Evolutionary conservation across 306 rosid genomes (phyloP), one percentile per base, ranked within the genome.

Genomic region (Pterocarpus santalinus): DNA sequence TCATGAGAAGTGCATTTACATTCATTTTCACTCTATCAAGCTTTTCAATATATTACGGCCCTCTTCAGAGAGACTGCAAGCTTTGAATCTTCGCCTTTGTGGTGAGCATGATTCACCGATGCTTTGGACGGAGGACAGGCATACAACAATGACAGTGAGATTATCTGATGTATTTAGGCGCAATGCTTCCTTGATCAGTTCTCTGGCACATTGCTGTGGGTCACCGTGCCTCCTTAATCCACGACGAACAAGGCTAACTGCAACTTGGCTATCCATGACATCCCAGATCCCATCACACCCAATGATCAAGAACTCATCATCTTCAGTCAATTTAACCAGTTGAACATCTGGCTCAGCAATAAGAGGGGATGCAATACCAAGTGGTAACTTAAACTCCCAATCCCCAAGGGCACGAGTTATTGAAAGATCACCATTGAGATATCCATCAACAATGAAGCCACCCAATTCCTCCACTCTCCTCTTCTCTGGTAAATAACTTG

Each of bases 271-370:
- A 3, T 90, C 67, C 87, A 95, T 85, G 1, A 88, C 94, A 65
- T 95, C 99, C 99, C 99, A 95, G 46, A 95, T 83, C 63, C 98
- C 99, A 69, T 95, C 99, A 77, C 99, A 95, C 16, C 89, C 91
- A 72, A 95, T 89, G 69, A 95, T 89, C 88, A 95, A 63, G 85
- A 95, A 95, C 72, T 95, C 99, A 3, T 95, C 99, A 6, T 86
- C 94, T 76, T 90, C 92, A 4, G 97, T 89, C 77, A 95, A 82
- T 12, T 83, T 16, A 65, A 81, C 75, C 80, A 78, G 92, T 56
- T 83, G 88, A 81, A 95, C 88, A 65, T 93, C 98, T 2, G 99
- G 99, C 60, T 95, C 95, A 2, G 97, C 89, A 86, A 90, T 95
- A 36, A 95, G 94, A 30, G 96, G 99, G 0, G 99, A 91, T 7